Conservation (phyloP, 1,284 basidiomycete genomes). For the Sanghuangporus weigelae region DNA sequence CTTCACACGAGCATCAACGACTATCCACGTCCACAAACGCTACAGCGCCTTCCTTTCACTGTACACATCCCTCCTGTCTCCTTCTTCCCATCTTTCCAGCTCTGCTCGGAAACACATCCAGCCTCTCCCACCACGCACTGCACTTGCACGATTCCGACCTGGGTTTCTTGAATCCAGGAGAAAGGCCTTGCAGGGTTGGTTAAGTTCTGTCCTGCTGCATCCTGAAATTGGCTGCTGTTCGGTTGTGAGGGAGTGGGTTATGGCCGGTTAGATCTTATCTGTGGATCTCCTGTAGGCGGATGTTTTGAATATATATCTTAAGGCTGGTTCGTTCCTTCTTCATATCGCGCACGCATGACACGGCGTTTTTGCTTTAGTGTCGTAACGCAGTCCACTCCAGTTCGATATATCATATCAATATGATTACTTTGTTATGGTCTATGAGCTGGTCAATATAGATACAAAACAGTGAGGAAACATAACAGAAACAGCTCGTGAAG, state of each 20-base stretch:
- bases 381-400: no score
- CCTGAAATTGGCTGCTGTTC: slow-evolving; percentile 65
- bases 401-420: no score
- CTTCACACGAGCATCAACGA: slow-evolving; percentile 37
- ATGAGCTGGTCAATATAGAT: not conserved
- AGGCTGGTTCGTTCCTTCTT: no score
- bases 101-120: slow-evolving; percentile 39
- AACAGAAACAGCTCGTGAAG: not conserved
- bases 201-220: slow-evolving; percentile 60
- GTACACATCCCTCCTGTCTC: slow-evolving; percentile 41
- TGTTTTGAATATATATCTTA: no score
- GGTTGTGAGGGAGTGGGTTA: slow-evolving; percentile 59
- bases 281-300: not conserved
- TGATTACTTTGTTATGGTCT: no score
- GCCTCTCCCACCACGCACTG: slow-evolving; percentile 62
- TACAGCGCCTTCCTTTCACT: slow-evolving; percentile 67
- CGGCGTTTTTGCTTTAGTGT: no score
- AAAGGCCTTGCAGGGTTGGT: slow-evolving; percentile 61
- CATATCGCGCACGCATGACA: no score
- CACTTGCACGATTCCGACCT: slow-evolving; percentile 60
- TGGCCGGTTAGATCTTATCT: not conserved
- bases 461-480: not conserved
- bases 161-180: slow-evolving; percentile 69
- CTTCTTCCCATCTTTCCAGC: slow-evolving; percentile 42
- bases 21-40: slow-evolving; percentile 62